These are phyloP conservation scores for Hymenoscyphus infarciens DNA, from an alignment of 2,329 filamentous ascomycete genomes.

Conservation along the genomic window DNA sequence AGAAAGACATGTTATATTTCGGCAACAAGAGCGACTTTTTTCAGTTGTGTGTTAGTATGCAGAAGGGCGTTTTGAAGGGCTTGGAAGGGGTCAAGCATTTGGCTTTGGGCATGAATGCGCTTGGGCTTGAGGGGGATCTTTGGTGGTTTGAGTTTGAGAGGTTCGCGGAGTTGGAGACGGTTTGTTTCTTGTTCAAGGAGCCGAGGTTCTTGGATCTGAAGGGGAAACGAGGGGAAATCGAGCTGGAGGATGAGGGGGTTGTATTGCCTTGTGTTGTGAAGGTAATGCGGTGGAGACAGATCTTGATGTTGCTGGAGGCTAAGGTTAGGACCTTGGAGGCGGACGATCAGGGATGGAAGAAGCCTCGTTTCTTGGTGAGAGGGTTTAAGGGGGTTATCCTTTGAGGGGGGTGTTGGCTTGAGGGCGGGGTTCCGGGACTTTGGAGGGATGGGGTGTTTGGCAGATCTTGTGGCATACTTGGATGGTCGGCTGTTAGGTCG, in stretches of 20 bases:
- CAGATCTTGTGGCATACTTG: too few relatives aligned
- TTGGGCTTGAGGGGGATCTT: neutral
- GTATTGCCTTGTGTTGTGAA: neutral
- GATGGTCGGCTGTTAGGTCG: too few relatives aligned
- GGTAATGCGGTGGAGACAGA: neutral
- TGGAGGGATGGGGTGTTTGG: too few relatives aligned
- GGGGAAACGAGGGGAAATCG: neutral
- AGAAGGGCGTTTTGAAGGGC: neutral
- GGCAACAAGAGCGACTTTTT: neutral
- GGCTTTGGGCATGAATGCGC: neutral
- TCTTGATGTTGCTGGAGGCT: neutral
- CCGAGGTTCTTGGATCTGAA: neutral
- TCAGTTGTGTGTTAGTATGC: neutral
- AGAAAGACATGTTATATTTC: neutral
- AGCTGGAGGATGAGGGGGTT: neutral
- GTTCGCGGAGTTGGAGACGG: neutral
- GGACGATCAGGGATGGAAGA: neutral
- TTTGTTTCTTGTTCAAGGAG: neutral
- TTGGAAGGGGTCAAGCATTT: neutral
- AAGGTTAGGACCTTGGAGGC: neutral
- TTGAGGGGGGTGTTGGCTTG: neutral
- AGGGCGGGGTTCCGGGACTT: neutral
- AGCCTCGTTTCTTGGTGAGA: neutral
- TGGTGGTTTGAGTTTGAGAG: neutral
- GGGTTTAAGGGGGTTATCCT: neutral